phyloP scores from a whole-genome alignment of 495 filamentous ascomycete genomes.

The Paragyromitra xinjiangensis region DNA sequence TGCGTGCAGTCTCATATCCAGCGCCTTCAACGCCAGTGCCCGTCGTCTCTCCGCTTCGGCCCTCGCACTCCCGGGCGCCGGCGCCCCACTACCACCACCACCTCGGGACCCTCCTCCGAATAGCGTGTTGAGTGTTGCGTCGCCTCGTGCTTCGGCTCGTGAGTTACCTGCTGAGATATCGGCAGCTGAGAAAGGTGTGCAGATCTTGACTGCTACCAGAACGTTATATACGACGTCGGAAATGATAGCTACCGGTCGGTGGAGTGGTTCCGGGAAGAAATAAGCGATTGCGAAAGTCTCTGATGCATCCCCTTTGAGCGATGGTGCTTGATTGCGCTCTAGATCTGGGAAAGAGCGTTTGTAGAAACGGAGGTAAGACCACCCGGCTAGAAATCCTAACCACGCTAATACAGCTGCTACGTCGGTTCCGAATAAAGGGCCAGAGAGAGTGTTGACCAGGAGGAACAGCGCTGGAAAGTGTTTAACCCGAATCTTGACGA shows the following conservation, averaged over 20 bases:
- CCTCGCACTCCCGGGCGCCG: conserved; percentile 64
- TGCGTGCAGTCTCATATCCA: conserved; percentile 90
- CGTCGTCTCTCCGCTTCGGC: conserved; percentile 92
- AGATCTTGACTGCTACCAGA: conserved; percentile 76
- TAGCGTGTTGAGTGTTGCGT: conserved; percentile 71
- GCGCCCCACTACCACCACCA: conserved; percentile 61
- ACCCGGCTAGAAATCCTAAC: conserved; percentile 84
- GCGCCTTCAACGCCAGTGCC: conserved; percentile 84
- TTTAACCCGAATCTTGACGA: conserved; percentile 89
- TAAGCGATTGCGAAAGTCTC: conserved; percentile 84
- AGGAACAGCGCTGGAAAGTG: conserved; percentile 93
- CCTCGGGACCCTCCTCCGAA: conserved; percentile 60
- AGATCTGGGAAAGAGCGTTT: conserved; percentile 73
- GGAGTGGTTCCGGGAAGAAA: conserved; percentile 90
- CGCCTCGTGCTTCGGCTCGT: conserved; percentile 72
- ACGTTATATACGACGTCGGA: conserved; percentile 77
- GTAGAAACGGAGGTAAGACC: conserved; percentile 97
- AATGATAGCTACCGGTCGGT: conserved; percentile 76
- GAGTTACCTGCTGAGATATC: conserved; percentile 81
- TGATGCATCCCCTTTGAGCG: conserved; percentile 83
- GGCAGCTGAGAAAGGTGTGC: conserved; percentile 85
- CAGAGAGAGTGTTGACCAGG: conserved; percentile 75
- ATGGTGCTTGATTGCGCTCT: conserved; percentile 69
- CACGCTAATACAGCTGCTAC: conserved; percentile 82
- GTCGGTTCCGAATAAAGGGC: conserved; percentile 82